Base-by-base conservation (phyloP, 129 eudicot species). In the Lactuca sativa region DNA sequence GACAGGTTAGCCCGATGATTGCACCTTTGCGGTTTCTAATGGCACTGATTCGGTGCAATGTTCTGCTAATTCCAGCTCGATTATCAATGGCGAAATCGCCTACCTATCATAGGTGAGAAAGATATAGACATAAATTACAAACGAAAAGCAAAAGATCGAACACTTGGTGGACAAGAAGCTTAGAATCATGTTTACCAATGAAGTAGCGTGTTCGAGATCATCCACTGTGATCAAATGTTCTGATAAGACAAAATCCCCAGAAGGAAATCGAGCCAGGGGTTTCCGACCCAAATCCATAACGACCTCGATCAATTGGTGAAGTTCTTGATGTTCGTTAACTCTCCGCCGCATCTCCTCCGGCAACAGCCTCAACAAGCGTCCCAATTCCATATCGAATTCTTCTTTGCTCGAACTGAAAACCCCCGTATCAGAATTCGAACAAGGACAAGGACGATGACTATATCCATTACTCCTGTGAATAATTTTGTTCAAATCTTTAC, bases 41-140 rank as follows among this genome's bases (percentile, higher is more conserved):
- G 57, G 90, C 98, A 78, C 98, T 92, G 62, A 92, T 92, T 18
- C 98, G 90, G 77, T 92, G 98, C 76, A 89, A 83, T 48, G 98
- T 92, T 81, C 96, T 83, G 78, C 98, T 92, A 8, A 92, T 89
- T 17, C 98, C 98, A 43, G 98, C 96, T 72, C 98, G 82, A 68
- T 92, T 92, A 74, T 92, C 98, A 67, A 85, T 56, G 43, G 98
- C 96, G 82, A 92, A 92, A 67, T 92, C 98, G 76, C 98, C 98
- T 69, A 92, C 96, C 98, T 92, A 74, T 37, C 13, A 47, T 12
- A 2, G 49, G 2, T 25, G 30, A 43, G 49, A 43, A 43, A 43
- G 49, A 43, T 8, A 8, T 43, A 43, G 49, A 0, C 12, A 8
- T 9, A 43, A 9, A 6, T n/a, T n/a, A 34, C 12, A 6, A 37